Percentiles rank a stretch among this genome's conserved stretches.
Conservation (phyloP, 1,284 basidiomycete genomes). For the Heterobasidion irregulare region DNA sequence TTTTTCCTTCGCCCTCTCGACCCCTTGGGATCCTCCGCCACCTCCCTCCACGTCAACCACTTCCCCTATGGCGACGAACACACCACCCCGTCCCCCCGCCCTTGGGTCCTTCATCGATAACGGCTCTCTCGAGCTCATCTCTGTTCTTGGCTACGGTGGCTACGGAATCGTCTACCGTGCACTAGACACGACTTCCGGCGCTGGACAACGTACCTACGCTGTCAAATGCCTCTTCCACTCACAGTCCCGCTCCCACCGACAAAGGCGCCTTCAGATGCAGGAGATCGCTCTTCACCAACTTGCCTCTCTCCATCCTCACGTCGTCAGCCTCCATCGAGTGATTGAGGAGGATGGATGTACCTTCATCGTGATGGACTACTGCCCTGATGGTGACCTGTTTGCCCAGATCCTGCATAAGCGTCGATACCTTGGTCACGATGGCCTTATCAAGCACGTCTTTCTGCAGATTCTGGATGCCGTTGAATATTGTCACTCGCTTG, state of each 20-base stretch:
- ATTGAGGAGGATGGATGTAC: constrained; percentile 46
- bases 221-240: constrained; percentile 83
- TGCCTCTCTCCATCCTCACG: constrained; percentile 79
- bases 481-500: constrained; percentile 79
- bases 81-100: constrained; percentile 50
- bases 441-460: constrained; percentile 81
- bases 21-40: constrained; percentile 11
- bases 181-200: constrained; percentile 47
- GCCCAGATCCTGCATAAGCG: constrained; percentile 73
- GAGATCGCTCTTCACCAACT: constrained; percentile 84
- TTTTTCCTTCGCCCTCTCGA: constrained; percentile 13
- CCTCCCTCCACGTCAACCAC: constrained; percentile 16
- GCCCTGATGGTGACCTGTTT: constrained; percentile 89
- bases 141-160: constrained; percentile 88
- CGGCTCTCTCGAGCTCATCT: constrained; percentile 78
- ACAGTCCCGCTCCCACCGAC: constrained; percentile 47
- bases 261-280: constrained; percentile 68
- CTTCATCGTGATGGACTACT: constrained; percentile 63
- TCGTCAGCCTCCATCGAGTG: constrained; percentile 62
- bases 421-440: constrained; percentile 71
- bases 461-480: constrained; percentile 92
- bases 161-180: constrained; percentile 96
- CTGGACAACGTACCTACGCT: constrained; percentile 61
- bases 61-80: constrained; percentile 45
- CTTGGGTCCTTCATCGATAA: constrained; percentile 76